Percentiles rank a stretch among this genome's conserved stretches.
These are phyloP conservation scores for Dissophora ornata DNA, from an alignment of 192 early-diverging fungal species.

Conservation along the genomic window DNA sequence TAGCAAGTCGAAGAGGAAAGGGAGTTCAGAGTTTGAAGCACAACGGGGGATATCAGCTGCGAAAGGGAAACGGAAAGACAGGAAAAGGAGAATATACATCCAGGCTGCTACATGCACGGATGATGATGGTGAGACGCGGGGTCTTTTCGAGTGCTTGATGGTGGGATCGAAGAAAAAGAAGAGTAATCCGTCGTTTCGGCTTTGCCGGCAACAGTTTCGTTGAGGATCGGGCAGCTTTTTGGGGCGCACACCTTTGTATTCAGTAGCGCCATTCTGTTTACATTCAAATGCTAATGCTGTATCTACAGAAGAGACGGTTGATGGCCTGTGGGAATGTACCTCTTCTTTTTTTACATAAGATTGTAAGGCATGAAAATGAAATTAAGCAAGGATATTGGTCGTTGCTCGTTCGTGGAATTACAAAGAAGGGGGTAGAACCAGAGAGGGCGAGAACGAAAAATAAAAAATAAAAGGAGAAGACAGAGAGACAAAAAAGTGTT, in stretches of 20 bases:
- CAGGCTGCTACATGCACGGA: slow-evolving; percentile 5
- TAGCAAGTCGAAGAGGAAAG: no score
- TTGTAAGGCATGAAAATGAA: slow-evolving; percentile 2
- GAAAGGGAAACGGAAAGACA: background rate
- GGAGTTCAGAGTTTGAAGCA: no score
- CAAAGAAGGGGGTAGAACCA: slow-evolving; percentile 24
- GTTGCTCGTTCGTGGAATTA: slow-evolving; percentile 28
- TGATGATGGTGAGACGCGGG: background rate
- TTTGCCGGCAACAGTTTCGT: background rate
- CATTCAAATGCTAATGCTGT: no score
- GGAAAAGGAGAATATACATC: slow-evolving; percentile 4
- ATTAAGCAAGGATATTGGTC: slow-evolving; percentile 7
- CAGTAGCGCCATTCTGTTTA: background rate
- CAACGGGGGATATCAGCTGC: background rate
- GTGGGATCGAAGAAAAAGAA: slow-evolving; percentile 1
- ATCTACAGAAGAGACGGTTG: no score
- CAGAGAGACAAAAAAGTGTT: no score
- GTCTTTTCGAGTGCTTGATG: background rate
- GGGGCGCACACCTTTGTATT: background rate
- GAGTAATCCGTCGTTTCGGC: background rate
- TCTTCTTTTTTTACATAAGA: background rate
- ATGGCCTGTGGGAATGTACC: no score
- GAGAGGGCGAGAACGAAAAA: slow-evolving; percentile 4
- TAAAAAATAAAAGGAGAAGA: background rate
- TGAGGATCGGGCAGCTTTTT: background rate